Evolutionary conservation across 2,329 filamentous ascomycete species (phyloP), one percentile per base, ranked within the genome.

Genomic region (Mariannaea elegans): DNA sequence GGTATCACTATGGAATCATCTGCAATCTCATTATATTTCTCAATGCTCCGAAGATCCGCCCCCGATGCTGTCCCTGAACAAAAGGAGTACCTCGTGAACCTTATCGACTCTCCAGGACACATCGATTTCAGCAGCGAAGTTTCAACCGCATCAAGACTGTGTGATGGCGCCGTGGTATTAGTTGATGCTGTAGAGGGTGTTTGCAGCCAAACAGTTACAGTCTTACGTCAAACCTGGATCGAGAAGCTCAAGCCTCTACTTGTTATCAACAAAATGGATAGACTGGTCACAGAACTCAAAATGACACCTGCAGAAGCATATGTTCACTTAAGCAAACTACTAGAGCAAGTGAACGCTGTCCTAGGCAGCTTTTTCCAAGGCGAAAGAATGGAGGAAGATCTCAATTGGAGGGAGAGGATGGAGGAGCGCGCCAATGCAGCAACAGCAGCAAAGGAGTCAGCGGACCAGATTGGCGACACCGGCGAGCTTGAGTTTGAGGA

Each of bases 1-100:
- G 95, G 95, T 56, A 99, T 99, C 73, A 99, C 95, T n/a, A 99
- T 99, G 95, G 95, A 99, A 77, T 98, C 95, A 0, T 98, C 94
- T 6, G 95, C 95, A 63, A 99, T 99, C 65, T 98, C 95, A 1
- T 83, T 99, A 31, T 96, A 91, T 78, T 99, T 99, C 76, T 96
- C 94, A 32, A 92, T 98, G 85, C 81, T 97, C 53, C 86, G 94
- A 67, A 87, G 92, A 67, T 81, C 87, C 34, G 82, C 86, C 2
- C 89, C 90, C 2, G 89, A 93, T 14, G 87, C 87, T 6, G 73
- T 82, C 13, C 90, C 92, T 0, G 85, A 89, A 70, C 84, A 90
- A 18, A 93, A 93, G 73, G 94, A 99, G 76, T 97, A 97, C 73
- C 83, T 99, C 63, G 92, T 99, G 79, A 99, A 99, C 76, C 80